Conservation (phyloP, 2,329 filamentous ascomycete species). For the Xylaria arbuscula region DNA sequence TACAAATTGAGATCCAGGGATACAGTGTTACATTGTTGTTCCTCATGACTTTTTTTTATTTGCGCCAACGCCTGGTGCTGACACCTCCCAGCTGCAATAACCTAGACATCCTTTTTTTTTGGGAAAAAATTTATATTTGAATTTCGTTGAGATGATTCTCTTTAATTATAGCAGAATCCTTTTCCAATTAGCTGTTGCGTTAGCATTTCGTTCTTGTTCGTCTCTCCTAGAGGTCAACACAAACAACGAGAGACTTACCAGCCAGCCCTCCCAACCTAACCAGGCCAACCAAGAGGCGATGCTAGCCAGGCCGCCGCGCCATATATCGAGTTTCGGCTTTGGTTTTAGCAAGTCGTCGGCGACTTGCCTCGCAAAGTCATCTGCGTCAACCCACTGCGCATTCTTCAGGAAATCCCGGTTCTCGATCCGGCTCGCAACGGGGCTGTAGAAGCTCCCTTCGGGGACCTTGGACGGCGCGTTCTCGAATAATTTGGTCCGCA, state of each 20-base stretch:
- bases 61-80: not conserved
- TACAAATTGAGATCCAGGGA: not conserved
- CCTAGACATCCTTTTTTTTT: not conserved
- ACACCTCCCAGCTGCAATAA: not conserved
- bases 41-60: not conserved
- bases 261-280: constrained; percentile 50
- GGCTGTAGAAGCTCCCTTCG: constrained; percentile 46
- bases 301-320: constrained; percentile 46
- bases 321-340: constrained; percentile 45
- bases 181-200: constrained; percentile 22
- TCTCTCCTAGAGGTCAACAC: not conserved
- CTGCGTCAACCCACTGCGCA: constrained; percentile 43
- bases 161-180: constrained; percentile 43
- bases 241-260: constrained; percentile 42
- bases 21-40: not conserved
- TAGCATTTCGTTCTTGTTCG: not conserved
- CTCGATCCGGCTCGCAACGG: constrained; percentile 45
- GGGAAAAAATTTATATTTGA: not conserved
- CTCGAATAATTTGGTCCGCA: constrained; percentile 46
- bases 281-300: constrained; percentile 46
- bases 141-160: constrained; percentile 41
- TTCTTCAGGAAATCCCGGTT: constrained; percentile 44
- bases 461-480: constrained; percentile 46
- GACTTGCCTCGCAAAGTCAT: constrained; percentile 47
- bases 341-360: constrained; percentile 46